Evolutionary conservation across 495 filamentous ascomycete genomes (phyloP), one percentile per base, ranked within the genome.

Genomic region (Podospora appendiculata): DNA sequence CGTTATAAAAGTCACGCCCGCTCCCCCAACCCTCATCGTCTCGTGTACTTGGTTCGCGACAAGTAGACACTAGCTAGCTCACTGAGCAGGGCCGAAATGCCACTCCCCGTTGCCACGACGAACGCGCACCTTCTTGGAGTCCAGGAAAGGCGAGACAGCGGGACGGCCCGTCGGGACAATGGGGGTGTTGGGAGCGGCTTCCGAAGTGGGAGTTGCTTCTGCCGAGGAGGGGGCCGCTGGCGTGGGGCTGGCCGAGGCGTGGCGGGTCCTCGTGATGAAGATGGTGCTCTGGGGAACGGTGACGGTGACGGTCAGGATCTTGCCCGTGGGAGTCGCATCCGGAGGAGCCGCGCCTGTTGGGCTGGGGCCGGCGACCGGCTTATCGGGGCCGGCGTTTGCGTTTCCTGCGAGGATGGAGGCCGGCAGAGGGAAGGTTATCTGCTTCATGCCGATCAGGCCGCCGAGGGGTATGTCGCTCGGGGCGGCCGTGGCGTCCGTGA

Each of bases 401-500:
- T 13, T 33, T 5, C 2, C 25, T 5, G 25, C 25, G 5, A 58
- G 43, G 33, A 55, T 46, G 2, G 17, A 25, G 7, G 11, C 17
- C 8, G 47, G 16, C 39, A 59, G 39, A 18, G 58, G 58, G 14
- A 53, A 50, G 8, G 33, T 38, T n/a, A 49, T 25, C 25, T 17
- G 34, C 34, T 8, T 4, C 4, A 4, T 50, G 5, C 63, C 63
- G 45, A 66, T 50, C 32, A 66, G 55, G 6, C 1, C 13, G 18
- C 11, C 32, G 6, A 67, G 6, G 10, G 65, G 65, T 46, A 67
- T 67, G 44, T 60, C 44, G 33, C 43, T 32, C 36, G 49, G 44
- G 19, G 53, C 54, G 13, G 52, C 63, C 43, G 49, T 59, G 25
- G 56, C 53, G 5, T n/a, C 14, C 32, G 49, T 34, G 47, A 57